Conservation (phyloP, 164 flowering plant species). For the Magnolia kwangsiensis region DNA sequence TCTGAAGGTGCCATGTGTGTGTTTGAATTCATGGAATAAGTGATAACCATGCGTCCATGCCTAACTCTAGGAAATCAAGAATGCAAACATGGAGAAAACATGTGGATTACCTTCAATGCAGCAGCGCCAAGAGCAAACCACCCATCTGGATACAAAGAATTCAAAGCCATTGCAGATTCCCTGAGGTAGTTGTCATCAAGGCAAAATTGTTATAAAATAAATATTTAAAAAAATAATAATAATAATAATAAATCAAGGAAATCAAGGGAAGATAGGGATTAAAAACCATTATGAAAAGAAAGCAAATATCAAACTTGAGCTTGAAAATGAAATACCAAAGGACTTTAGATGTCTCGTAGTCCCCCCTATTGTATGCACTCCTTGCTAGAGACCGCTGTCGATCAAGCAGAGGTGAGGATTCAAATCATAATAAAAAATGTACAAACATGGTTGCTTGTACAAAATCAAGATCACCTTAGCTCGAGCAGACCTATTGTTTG, state of each 20-base stretch:
- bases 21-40: background rate
- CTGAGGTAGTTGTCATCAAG: constrained; percentile 26
- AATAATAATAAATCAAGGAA: too few species aligned
- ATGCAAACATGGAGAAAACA: constrained; percentile 1
- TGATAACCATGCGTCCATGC: background rate
- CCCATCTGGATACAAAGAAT: constrained; percentile 91
- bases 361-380: constrained; percentile 87
- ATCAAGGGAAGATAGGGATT: background rate
- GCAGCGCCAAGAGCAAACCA: constrained; percentile 99
- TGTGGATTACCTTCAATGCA: constrained; percentile 65
- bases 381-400: constrained; percentile 85
- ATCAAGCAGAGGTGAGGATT: constrained; percentile 9
- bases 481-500: constrained; percentile 70
- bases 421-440: background rate
- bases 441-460: background rate
- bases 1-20: background rate
- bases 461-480: constrained; percentile 55
- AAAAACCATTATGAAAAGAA: background rate
- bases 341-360: constrained; percentile 62
- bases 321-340: constrained; percentile 45
- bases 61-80: background rate
- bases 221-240: too few species aligned
- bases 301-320: background rate
- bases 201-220: background rate
- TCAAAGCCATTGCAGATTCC: constrained; percentile 91